These are phyloP conservation scores for Amanita polypyramis DNA, from an alignment of 768 basidiomycete genomes.

Conservation along the genomic window DNA sequence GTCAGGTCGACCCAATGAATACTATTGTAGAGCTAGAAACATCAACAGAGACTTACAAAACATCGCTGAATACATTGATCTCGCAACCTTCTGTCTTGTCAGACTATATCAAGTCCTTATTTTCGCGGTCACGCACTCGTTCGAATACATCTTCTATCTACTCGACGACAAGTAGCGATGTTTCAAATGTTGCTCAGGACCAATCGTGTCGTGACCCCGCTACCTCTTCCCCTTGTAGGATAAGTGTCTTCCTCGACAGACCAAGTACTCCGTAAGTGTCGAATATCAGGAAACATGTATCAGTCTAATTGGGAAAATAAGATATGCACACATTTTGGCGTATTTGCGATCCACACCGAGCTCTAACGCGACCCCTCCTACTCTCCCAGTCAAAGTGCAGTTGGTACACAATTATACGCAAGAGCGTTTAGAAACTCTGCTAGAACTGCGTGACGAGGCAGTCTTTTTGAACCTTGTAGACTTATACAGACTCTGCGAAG, in stretches of 20 bases:
- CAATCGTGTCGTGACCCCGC: conserved; percentile 48
- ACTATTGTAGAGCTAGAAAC: conserved; percentile 69
- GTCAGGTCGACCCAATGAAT: conserved; percentile 42
- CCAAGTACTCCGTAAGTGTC: conserved; percentile 65
- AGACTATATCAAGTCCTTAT: conserved; percentile 37
- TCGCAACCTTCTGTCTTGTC: conserved; percentile 64
- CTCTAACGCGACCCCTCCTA: conserved; percentile 2
- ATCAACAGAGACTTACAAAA: conserved; percentile 52
- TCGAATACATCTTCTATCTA: conserved; percentile 46
- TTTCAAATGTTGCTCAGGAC: conserved; percentile 42
- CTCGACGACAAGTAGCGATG: conserved; percentile 40
- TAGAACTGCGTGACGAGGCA: conserved; percentile 75
- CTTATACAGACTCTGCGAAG: conserved; percentile 53
- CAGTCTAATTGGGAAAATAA: conserved; percentile 16
- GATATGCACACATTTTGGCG: conserved; percentile 59
- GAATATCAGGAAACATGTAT: no score
- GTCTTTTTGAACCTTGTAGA: conserved; percentile 59
- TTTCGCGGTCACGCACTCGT: conserved; percentile 23
- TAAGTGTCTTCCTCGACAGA: conserved; percentile 74
- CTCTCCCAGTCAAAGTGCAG: conserved; percentile 1
- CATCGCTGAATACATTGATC: conserved; percentile 54
- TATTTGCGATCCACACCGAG: conserved; percentile 56
- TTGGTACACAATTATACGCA: conserved; percentile 16
- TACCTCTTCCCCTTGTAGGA: conserved; percentile 29
- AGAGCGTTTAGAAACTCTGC: conserved; percentile 49